phyloP scores from a whole-genome alignment of 345 rosid genomes.

The Boechera stricta region DNA sequence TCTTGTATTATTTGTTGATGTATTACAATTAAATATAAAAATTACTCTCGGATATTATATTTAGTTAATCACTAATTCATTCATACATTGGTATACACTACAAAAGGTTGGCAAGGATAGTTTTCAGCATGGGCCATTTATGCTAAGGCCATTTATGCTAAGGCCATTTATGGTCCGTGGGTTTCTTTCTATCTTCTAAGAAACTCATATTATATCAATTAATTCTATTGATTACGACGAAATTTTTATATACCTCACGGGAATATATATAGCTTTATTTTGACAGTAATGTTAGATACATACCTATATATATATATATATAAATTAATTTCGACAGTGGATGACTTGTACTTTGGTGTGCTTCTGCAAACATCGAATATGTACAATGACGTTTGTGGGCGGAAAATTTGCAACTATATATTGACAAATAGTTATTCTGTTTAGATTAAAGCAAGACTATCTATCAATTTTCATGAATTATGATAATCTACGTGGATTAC shows the following conservation, averaged over 20 bases:
- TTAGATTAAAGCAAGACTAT: neutral
- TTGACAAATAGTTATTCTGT: neutral
- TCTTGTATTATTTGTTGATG: neutral
- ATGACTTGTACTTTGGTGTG: conserved; percentile 16
- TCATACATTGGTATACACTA: conserved; percentile 1
- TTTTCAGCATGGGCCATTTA: conserved; percentile 14
- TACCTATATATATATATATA: neutral
- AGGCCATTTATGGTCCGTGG: conserved; percentile 21
- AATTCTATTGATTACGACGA: neutral
- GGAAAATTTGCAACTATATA: neutral
- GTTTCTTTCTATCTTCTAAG: neutral
- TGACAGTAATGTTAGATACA: neutral
- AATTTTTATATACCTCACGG: neutral
- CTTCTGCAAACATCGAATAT: neutral
- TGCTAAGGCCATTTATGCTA: conserved; percentile 16
- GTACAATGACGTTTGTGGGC: conserved; percentile 12
- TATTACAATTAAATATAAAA: neutral
- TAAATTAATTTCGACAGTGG: neutral
- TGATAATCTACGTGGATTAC: neutral
- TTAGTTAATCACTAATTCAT: neutral
- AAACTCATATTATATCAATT: neutral
- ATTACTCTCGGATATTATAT: neutral
- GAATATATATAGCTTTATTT: neutral
- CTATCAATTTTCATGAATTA: neutral
- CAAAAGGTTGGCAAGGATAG: conserved; percentile 4